These are phyloP conservation scores for Astrothelium subdiscretum DNA, from an alignment of 495 filamentous ascomycete genomes.

Conservation along the genomic window DNA sequence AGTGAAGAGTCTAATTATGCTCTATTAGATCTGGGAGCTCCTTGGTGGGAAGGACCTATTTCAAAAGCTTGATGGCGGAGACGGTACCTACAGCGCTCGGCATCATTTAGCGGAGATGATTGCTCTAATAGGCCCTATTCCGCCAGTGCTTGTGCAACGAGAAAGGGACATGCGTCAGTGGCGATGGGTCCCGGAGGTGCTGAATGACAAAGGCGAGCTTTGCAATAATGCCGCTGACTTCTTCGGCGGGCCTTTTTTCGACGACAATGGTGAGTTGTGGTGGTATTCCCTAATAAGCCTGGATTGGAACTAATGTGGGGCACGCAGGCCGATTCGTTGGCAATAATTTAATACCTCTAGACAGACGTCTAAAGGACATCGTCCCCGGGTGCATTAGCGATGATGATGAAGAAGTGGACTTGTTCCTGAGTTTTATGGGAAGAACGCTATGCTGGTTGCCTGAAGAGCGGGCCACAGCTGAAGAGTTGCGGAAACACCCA, in stretches of 20 bases:
- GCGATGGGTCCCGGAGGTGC: constrained; percentile 11
- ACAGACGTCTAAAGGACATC: not conserved
- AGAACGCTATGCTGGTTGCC: constrained; percentile 11
- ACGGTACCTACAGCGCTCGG: constrained; percentile 21
- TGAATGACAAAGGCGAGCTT: constrained; percentile 7
- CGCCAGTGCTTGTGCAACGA: constrained; percentile 14
- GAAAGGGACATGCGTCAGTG: constrained; percentile 8
- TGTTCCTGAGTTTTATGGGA: constrained; percentile 12
- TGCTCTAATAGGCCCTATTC: constrained; percentile 30
- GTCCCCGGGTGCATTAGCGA: constrained; percentile 7
- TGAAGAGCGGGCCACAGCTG: constrained; percentile 23
- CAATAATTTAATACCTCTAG: constrained; percentile 10
- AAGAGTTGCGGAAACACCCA: constrained; percentile 28
- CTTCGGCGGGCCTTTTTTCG: constrained; percentile 20
- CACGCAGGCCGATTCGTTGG: constrained; percentile 5
- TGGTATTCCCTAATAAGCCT: not conserved
- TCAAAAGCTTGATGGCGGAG: constrained; percentile 17
- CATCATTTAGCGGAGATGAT: constrained; percentile 29
- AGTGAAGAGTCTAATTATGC: not conserved
- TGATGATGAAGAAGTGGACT: constrained; percentile 9
- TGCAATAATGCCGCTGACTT: constrained; percentile 18
- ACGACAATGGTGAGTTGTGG: constrained; percentile 14
- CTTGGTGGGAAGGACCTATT: constrained; percentile 23
- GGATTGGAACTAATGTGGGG: not conserved
- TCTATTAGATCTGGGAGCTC: constrained; percentile 26